Evolutionary conservation across 768 basidiomycete genomes (phyloP).

Genomic region (Scleroderma citrinum): DNA sequence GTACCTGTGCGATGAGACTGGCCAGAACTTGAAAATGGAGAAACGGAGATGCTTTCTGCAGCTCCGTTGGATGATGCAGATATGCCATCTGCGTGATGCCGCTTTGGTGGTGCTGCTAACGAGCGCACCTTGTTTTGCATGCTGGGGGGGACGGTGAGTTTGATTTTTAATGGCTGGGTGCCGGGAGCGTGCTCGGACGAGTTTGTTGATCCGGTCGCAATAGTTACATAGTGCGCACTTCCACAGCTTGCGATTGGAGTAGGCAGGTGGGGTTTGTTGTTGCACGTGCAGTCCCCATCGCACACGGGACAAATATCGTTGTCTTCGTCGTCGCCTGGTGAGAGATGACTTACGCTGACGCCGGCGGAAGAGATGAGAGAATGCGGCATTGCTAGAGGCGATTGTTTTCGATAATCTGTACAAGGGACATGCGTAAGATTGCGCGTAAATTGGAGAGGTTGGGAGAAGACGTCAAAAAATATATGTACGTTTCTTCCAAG

Average conservation of each 20-base stretch:
- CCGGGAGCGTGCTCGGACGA: constrained; percentile 26
- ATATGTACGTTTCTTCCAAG: constrained; percentile 14
- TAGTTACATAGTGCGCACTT: constrained; percentile 33
- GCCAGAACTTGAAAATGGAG: constrained; percentile 6
- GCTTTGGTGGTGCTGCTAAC: constrained; percentile 22
- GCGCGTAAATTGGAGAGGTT: constrained; percentile 18
- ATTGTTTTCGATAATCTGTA: constrained; percentile 41
- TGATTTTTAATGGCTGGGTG: constrained; percentile 56
- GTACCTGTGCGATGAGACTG: constrained; percentile 7
- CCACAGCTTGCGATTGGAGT: constrained; percentile 28
- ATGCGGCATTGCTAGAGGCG: constrained; percentile 60
- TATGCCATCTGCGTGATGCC: constrained; percentile 17
- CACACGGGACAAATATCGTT: constrained; percentile 86
- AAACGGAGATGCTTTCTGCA: constrained; percentile 23
- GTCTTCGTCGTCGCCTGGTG: constrained; percentile 64
- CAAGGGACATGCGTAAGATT: constrained; percentile 1
- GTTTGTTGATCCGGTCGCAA: constrained; percentile 33
- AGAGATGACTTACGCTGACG: constrained; percentile 33
- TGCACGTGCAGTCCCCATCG: constrained; percentile 85
- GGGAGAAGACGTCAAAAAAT: constrained; percentile 16
- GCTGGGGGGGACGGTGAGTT: constrained; percentile 57
- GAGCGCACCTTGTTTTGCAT: constrained; percentile 42
- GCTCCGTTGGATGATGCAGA: constrained; percentile 35
- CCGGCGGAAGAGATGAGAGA: constrained; percentile 64
- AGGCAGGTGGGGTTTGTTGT: constrained; percentile 36